Percentiles rank a stretch among this genome's conserved stretches.
Evolutionary conservation across 2,329 filamentous ascomycete species (phyloP).

Genomic region (Emmonsia crescens): DNA sequence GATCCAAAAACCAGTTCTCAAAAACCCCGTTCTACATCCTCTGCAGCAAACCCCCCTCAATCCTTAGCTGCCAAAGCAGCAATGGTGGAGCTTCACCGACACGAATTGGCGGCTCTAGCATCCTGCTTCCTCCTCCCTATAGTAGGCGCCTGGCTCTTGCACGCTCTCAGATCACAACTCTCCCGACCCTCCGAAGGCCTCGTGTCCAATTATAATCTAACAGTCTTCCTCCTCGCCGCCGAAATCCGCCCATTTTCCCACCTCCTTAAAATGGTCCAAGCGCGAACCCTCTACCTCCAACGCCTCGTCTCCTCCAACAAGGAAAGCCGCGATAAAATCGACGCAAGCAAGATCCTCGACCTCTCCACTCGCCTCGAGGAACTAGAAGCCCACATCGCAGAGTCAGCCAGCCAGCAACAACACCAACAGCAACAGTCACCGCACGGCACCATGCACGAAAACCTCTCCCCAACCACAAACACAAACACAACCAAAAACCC

Average conservation of each 20-base stretch:
- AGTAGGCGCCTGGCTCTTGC: conserved; percentile 71
- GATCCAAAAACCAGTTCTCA: conserved; percentile 12
- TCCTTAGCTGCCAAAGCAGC: conserved; percentile 30
- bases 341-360: conserved; percentile 37
- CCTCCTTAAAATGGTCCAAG: conserved; percentile 66
- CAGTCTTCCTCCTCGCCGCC: conserved; percentile 76
- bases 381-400: conserved; percentile 50
- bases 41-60: conserved; percentile 7
- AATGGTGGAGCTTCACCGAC: conserved; percentile 54
- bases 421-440: conserved; percentile 25
- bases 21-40: conserved; percentile 4
- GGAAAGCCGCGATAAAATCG: conserved; percentile 24
- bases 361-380: conserved; percentile 57
- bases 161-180: conserved; percentile 68
- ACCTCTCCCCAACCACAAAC: conserved; percentile 30
- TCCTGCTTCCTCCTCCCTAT: conserved; percentile 72
- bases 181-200: conserved; percentile 75
- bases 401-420: conserved; percentile 21
- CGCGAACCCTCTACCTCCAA: conserved; percentile 71
- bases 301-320: conserved; percentile 44
- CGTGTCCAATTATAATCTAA: conserved; percentile 86
- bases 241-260: conserved; percentile 77
- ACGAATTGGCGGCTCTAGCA: conserved; percentile 63
- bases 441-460: conserved; percentile 16
- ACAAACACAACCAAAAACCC: conserved; percentile 24